Evolutionary conservation across 192 early-diverging fungal species (phyloP).

Genomic region (Coemansia furcata): DNA sequence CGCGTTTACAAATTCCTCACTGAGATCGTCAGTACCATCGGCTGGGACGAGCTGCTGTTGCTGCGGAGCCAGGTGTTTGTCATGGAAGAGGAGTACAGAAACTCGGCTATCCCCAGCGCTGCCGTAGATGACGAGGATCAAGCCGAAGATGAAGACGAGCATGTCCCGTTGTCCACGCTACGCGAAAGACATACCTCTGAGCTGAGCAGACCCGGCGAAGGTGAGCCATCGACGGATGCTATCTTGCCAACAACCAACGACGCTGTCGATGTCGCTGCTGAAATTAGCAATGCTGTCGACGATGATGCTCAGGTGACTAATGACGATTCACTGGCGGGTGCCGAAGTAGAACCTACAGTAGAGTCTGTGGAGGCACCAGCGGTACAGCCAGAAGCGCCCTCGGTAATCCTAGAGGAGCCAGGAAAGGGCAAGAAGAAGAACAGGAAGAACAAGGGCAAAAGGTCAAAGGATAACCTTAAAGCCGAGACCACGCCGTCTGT

Average conservation of each 20-base stretch:
- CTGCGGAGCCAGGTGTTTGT: conserved; percentile 91
- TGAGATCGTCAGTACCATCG: conserved; percentile 74
- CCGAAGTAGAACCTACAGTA: background rate
- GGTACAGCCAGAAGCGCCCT: conserved; percentile 3
- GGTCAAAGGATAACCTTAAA: conserved; percentile 16
- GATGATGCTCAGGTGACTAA: background rate
- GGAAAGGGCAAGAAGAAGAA: conserved; percentile 44
- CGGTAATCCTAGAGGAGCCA: background rate
- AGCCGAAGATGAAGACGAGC: conserved; percentile 31
- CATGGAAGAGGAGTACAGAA: conserved; percentile 98
- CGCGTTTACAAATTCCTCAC: conserved; percentile 85
- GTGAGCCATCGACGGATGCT: background rate
- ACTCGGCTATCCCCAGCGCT: conserved; percentile 32
- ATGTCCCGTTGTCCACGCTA: conserved; percentile 31
- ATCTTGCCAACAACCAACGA: background rate
- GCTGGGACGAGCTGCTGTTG: conserved; percentile 94
- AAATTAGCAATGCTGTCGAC: conserved; percentile 8
- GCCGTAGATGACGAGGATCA: conserved; percentile 42
- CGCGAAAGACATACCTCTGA: conserved; percentile 9
- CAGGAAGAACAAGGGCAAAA: conserved; percentile 43
- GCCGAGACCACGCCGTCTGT: background rate
- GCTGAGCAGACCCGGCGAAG: background rate
- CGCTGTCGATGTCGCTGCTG: background rate
- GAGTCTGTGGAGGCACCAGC: background rate
- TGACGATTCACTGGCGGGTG: background rate